A percentile compares a stretch with the other conserved stretches of the same genome.
Conservation (phyloP, 192 early-diverging fungal genomes). For the Lobosporangium transversale region DNA sequence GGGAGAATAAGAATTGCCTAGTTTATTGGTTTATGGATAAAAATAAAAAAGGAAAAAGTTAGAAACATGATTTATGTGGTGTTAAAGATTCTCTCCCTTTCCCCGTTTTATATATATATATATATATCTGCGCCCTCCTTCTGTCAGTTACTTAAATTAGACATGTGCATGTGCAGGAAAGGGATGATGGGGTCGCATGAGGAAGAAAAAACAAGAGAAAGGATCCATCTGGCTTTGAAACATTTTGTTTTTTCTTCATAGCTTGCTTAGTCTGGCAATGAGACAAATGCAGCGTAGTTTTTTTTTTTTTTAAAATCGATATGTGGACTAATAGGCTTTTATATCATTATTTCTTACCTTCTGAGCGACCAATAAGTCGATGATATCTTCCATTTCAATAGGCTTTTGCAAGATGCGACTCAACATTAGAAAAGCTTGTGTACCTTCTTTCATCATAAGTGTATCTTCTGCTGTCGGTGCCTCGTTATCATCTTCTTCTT, state of each 20-base stretch:
- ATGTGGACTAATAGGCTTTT: not conserved
- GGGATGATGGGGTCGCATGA: not conserved
- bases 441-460: not conserved
- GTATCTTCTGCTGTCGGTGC: not conserved
- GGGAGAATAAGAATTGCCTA: constrained; percentile 36
- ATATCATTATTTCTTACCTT: not conserved
- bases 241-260: not conserved
- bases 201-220: not conserved
- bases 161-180: no score
- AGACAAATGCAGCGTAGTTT: not conserved
- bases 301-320: not conserved
- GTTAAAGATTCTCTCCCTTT: no score
- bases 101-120: no score
- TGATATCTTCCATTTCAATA: constrained; percentile 2
- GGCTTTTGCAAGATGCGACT: not conserved
- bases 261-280: no score
- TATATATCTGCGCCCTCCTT: no score
- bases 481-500: not conserved
- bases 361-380: constrained; percentile 1
- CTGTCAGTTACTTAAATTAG: no score
- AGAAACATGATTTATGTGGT: no score
- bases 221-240: not conserved
- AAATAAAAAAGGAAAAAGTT: not conserved
- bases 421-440: not conserved
- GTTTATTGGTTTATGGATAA: not conserved